Percentiles rank a stretch among this genome's conserved stretches.
These are phyloP conservation scores for Thalassia testudinum DNA, from an alignment of 116 monocot species.

Conservation along the genomic window DNA sequence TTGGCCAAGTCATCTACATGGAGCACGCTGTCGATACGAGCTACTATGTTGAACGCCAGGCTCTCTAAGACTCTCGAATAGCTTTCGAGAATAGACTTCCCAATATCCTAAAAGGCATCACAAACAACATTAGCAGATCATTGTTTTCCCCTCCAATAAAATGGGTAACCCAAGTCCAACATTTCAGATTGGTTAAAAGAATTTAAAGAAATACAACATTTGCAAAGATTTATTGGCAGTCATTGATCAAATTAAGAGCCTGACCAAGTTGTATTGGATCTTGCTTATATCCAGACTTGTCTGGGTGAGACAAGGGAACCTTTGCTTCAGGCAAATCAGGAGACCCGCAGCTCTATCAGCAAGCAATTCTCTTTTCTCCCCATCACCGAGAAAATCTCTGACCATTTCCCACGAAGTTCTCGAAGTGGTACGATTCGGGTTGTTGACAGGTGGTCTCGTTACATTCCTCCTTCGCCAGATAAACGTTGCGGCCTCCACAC, in stretches of 20 bases:
- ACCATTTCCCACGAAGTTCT: constrained; percentile 66
- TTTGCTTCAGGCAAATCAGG: constrained; percentile 56
- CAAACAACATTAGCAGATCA: background rate
- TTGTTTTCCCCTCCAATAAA: background rate
- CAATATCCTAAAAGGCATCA: constrained; percentile 39
- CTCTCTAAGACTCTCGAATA: constrained; percentile 79
- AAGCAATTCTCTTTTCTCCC: constrained; percentile 43
- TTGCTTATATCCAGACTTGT: constrained; percentile 65
- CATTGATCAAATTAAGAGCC: background rate
- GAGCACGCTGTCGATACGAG: constrained; percentile 71
- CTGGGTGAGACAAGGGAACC: constrained; percentile 59
- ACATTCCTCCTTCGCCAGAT: constrained; percentile 33
- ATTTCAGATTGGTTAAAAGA: no score
- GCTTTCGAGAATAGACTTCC: constrained; percentile 60
- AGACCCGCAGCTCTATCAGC: constrained; percentile 57
- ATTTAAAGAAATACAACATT: no score
- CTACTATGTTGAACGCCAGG: constrained; percentile 65
- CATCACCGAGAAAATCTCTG: constrained; percentile 43
- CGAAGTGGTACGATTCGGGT: constrained; percentile 9
- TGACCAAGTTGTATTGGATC: constrained; percentile 63
- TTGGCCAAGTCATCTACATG: constrained; percentile 55
- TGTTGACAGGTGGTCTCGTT: constrained; percentile 11
- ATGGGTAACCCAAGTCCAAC: no score
- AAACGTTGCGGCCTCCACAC: constrained; percentile 57
- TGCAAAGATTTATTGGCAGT: no score